Evolutionary conservation across 2,329 filamentous ascomycete genomes (phyloP).

Genomic region (Metarhizium rileyi): DNA sequence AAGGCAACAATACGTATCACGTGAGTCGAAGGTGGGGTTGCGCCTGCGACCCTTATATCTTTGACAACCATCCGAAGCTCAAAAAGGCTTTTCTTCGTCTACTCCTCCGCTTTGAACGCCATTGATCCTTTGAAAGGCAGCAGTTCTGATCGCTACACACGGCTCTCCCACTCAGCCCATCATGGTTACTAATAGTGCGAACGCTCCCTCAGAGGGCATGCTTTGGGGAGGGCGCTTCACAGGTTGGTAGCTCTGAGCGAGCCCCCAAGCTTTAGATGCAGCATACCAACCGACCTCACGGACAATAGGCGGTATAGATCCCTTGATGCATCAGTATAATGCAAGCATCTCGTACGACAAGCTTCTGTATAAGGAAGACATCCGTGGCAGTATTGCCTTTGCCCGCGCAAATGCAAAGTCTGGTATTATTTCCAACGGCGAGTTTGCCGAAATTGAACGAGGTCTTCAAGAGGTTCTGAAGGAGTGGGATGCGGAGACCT

Average conservation of each 20-base stretch:
- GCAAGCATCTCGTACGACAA: constrained; percentile 71
- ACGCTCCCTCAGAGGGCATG: constrained; percentile 13
- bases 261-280: background rate
- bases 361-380: constrained; percentile 69
- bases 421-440: constrained; percentile 61
- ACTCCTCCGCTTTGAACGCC: no score
- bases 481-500: constrained; percentile 43
- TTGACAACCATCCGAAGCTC: no score
- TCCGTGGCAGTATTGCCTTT: constrained; percentile 71
- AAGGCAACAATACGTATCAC: no score
- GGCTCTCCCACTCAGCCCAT: no score
- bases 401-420: constrained; percentile 68
- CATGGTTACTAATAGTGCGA: background rate
- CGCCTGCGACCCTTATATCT: no score
- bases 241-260: constrained; percentile 13
- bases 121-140: no score
- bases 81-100: no score
- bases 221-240: constrained; percentile 42
- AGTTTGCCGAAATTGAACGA: constrained; percentile 64
- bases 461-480: constrained; percentile 51
- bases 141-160: no score
- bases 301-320: constrained; percentile 62
- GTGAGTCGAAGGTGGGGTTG: no score
- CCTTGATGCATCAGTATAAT: constrained; percentile 81
- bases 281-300: constrained; percentile 14